Percentiles rank a stretch among this genome's conserved stretches.
These are phyloP conservation scores for Pelargonium fulgidum DNA, from an alignment of 441 rosid species.

Conservation along the genomic window DNA sequence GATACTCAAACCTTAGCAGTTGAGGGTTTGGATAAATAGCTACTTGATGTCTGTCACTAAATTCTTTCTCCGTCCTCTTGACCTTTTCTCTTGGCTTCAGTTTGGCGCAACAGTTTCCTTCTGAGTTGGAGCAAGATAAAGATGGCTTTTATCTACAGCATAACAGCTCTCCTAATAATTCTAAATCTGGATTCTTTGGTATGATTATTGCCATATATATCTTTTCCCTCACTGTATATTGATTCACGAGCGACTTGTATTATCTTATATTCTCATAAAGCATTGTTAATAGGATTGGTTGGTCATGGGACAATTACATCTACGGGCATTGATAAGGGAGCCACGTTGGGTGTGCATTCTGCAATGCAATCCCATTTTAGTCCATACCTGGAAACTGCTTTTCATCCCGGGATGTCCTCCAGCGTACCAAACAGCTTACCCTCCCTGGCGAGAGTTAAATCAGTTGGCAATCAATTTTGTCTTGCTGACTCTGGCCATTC, in stretches of 20 bases:
- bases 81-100: constrained; percentile 29
- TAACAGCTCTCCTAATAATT: constrained; percentile 33
- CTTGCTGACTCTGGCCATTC: constrained; percentile 32
- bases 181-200: constrained; percentile 35
- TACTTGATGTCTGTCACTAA: constrained; percentile 12
- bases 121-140: constrained; percentile 33
- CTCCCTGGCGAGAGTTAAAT: constrained; percentile 36
- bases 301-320: constrained; percentile 32
- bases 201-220: constrained; percentile 20
- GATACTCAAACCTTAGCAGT: constrained; percentile 13
- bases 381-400: constrained; percentile 29
- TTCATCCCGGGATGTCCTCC: constrained; percentile 43
- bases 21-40: constrained; percentile 1
- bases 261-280: constrained; percentile 21
- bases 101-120: constrained; percentile 30
- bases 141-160: constrained; percentile 25
- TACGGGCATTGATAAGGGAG: constrained; percentile 25
- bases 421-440: constrained; percentile 43
- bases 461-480: constrained; percentile 33
- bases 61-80: not conserved
- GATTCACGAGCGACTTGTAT: constrained; percentile 10
- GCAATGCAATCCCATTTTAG: constrained; percentile 24
- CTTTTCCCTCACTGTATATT: constrained; percentile 12
- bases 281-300: constrained; percentile 29
- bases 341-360: constrained; percentile 30